Evolutionary conservation across 257 asterid species (phyloP).

Genomic region (Solanum okadae): DNA sequence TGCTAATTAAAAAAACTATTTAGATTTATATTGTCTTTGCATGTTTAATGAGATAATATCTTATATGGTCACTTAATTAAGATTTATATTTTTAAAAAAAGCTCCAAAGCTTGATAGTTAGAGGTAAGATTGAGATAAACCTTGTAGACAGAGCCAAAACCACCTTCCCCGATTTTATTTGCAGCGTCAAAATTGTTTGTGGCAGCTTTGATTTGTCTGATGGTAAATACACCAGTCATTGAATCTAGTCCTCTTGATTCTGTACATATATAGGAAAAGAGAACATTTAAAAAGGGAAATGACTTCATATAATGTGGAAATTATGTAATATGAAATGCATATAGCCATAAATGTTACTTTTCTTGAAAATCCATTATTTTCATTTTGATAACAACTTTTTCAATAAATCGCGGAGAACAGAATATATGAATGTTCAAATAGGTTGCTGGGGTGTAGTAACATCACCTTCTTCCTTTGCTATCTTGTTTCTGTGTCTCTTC

Average conservation of each 20-base stretch:
- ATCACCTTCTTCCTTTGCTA: neutral
- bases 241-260: constrained; percentile 3
- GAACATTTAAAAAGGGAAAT: neutral
- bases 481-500: neutral
- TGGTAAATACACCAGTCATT: neutral
- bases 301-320: neutral
- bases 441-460: neutral
- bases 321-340: neutral
- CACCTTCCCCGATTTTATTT: constrained; percentile 16
- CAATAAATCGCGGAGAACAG: neutral
- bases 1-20: no score
- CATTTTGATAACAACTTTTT: neutral
- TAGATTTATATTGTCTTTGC: no score
- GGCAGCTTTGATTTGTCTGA: constrained; percentile 7
- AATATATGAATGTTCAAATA: neutral
- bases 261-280: neutral
- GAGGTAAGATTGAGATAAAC: neutral
- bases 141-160: constrained; percentile 16
- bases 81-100: no score
- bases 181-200: constrained; percentile 10
- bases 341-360: neutral
- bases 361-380: neutral
- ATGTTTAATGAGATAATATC: no score
- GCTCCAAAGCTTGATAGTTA: neutral
- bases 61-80: no score